These are phyloP conservation scores for Pulchroboletus neoregius DNA, from an alignment of 1,284 basidiomycete genomes.

Conservation along the genomic window DNA sequence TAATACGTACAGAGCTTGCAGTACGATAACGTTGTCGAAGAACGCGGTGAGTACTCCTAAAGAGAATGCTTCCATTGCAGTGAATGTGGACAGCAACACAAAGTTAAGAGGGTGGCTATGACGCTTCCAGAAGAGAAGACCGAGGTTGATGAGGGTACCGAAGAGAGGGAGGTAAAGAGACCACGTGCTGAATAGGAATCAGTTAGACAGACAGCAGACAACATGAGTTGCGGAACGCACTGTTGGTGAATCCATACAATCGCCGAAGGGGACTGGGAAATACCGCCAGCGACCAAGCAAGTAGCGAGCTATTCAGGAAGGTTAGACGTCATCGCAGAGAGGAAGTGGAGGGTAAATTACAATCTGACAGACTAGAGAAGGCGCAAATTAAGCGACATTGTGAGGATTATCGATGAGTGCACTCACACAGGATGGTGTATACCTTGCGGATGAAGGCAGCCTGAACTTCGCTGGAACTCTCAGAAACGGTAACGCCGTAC, in stretches of 20 bases:
- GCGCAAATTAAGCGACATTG: slow-evolving; percentile 6
- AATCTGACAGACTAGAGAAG: slow-evolving; percentile 59
- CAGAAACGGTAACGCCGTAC: slow-evolving; percentile 76
- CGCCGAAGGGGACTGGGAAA: slow-evolving; percentile 56
- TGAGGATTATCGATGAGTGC: slow-evolving; percentile 2
- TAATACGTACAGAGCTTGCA: slow-evolving; percentile 72
- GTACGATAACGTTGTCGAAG: slow-evolving; percentile 71
- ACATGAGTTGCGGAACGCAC: slow-evolving; percentile 38
- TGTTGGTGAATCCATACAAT: slow-evolving; percentile 68
- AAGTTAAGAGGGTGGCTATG: slow-evolving; percentile 83
- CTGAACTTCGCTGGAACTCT: slow-evolving; percentile 67
- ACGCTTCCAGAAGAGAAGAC: slow-evolving; percentile 82
- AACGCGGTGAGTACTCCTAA: slow-evolving; percentile 77
- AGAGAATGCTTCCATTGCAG: slow-evolving; percentile 74
- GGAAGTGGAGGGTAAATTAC: slow-evolving; percentile 34
- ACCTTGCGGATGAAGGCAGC: slow-evolving; percentile 78
- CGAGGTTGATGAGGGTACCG: slow-evolving; percentile 71
- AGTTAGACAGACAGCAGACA: slow-evolving; percentile 4
- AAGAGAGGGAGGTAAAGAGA: slow-evolving; percentile 72
- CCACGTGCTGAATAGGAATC: slow-evolving; percentile 52
- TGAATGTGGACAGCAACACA: slow-evolving; percentile 73
- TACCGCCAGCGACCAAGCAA: slow-evolving; percentile 59
- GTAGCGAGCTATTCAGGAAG: slow-evolving; percentile 54
- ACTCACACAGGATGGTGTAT: slow-evolving; percentile 75
- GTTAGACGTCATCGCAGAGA: slow-evolving; percentile 9